phyloP scores from a whole-genome alignment of 179 eudicot genomes.

The Silene vulgaris region DNA sequence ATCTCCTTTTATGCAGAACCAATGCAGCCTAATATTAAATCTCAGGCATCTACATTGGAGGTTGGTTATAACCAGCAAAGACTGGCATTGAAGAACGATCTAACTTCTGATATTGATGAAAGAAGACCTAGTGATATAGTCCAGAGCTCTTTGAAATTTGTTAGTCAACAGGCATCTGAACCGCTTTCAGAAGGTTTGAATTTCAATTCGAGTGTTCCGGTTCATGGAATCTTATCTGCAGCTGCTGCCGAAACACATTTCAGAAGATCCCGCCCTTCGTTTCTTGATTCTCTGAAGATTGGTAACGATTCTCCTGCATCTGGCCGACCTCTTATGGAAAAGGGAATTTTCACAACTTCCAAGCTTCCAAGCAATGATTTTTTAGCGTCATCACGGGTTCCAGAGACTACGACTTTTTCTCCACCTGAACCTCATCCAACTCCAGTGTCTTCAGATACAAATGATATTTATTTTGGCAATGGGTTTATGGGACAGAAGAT shows the following conservation, averaged over 20 bases:
- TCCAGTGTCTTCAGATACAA: conserved; percentile 23
- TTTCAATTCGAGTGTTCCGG: conserved; percentile 32
- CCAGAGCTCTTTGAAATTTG: conserved; percentile 30
- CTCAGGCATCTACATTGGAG: conserved; percentile 27
- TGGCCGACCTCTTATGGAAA: conserved; percentile 31
- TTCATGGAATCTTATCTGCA: conserved; percentile 36
- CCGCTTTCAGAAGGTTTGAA: conserved; percentile 32
- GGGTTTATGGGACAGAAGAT: conserved; percentile 22
- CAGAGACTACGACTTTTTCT: conserved; percentile 24
- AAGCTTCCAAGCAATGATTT: conserved; percentile 31
- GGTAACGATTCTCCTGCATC: conserved; percentile 46
- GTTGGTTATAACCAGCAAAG: conserved; percentile 27
- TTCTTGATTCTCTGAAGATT: conserved; percentile 73
- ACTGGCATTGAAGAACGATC: conserved; percentile 19
- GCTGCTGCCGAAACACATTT: conserved; percentile 40
- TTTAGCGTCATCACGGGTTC: conserved; percentile 34
- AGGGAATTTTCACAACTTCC: conserved; percentile 30
- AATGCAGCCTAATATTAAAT: conserved; percentile 21
- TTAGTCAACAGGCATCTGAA: conserved; percentile 40
- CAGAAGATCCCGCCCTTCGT: conserved; percentile 76
- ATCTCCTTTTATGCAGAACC: conserved; percentile 30
- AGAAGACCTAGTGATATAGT: conserved; percentile 35
- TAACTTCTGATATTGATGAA: conserved; percentile 32
- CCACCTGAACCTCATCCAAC: conserved; percentile 29
- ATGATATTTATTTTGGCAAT: conserved; percentile 16